These are phyloP conservation scores for Steccherinum ochraceum DNA, from an alignment of 768 basidiomycete genomes.

Conservation along the genomic window DNA sequence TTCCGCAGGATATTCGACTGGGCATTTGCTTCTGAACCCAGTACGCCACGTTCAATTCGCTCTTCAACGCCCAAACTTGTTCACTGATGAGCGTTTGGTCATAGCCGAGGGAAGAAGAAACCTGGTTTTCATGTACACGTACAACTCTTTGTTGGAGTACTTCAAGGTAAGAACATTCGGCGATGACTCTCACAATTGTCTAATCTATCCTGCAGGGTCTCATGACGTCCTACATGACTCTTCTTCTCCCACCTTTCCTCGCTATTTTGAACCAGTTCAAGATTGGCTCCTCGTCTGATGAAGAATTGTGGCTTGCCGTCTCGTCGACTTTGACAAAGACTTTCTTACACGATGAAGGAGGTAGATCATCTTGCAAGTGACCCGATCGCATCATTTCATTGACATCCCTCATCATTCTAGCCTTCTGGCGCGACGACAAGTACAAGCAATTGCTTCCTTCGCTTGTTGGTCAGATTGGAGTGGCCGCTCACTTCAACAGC, in stretches of 20 bases:
- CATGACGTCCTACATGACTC: constrained; percentile 89
- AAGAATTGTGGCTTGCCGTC: constrained; percentile 56
- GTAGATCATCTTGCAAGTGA: constrained; percentile 35
- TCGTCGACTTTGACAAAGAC: constrained; percentile 61
- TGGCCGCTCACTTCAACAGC: constrained; percentile 32
- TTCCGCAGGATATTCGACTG: constrained; percentile 93
- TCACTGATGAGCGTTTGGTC: constrained; percentile 12
- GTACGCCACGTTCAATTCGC: constrained; percentile 23
- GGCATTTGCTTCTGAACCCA: constrained; percentile 63
- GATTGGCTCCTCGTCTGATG: constrained; percentile 26
- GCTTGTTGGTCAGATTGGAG: constrained; percentile 60
- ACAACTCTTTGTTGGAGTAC: constrained; percentile 69
- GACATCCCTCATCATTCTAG: constrained; percentile 30
- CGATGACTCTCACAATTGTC: neutral
- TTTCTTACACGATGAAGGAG: constrained; percentile 72
- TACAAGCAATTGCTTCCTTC: constrained; percentile 53
- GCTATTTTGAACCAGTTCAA: constrained; percentile 52
- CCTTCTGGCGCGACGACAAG: constrained; percentile 87
- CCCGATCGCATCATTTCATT: neutral
- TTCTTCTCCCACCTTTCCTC: constrained; percentile 60
- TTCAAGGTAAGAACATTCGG: constrained; percentile 61
- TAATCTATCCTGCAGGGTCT: constrained; percentile 43
- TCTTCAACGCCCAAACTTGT: neutral
- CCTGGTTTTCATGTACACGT: constrained; percentile 69
- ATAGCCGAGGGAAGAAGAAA: constrained; percentile 38